Evolutionary conservation across 306 rosid species (phyloP), one percentile per base, ranked within the genome.

Genomic region (Senna siamea): DNA sequence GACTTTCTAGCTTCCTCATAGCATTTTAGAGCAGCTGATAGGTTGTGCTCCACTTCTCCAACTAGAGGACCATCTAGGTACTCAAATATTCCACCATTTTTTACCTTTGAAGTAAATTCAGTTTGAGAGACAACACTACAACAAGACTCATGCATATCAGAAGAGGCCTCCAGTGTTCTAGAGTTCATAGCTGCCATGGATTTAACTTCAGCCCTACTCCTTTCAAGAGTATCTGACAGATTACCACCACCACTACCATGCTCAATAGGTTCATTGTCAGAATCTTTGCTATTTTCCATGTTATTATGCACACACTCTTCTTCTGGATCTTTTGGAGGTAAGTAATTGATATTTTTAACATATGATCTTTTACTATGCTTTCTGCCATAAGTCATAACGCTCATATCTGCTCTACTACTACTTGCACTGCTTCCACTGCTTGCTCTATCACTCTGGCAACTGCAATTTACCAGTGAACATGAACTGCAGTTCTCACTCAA

Each of bases 371-470:
- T 91, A 72, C 75, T 72, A 35, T 85, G 86, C 76, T 91, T 93
- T 81, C 96, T 86, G 61, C 90, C 76, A 73, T 82, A 83, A 78
- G 81, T 66, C 69, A 55, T 47, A 5, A 77, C 55, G 53, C 64
- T 75, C 63, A 57, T 61, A 72, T 78, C 86, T 70, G 85, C 80
- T 69, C 80, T 53, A 73, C 97, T 89, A 77, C 97, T 89, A 75
- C 98, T 85, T 68, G 98, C 98, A 81, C 91, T 93, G 83, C 91
- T 91, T 61, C 98, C 98, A 84, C 98, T 93, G 83, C 87, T 93
- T 72, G 91, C 98, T 84, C 98, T 86, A 82, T 93, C 98, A 62
- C 97, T 82, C 82, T 88, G 94, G 86, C 98, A 93, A 79, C 98
- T 93, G 86, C 98, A 93, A 78, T 93, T 93, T 80, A 88, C 92